Percentiles rank a stretch among this genome's conserved stretches.
Evolutionary conservation across 345 rosid species (phyloP).

Genomic region (Citrus mangshanensis): DNA sequence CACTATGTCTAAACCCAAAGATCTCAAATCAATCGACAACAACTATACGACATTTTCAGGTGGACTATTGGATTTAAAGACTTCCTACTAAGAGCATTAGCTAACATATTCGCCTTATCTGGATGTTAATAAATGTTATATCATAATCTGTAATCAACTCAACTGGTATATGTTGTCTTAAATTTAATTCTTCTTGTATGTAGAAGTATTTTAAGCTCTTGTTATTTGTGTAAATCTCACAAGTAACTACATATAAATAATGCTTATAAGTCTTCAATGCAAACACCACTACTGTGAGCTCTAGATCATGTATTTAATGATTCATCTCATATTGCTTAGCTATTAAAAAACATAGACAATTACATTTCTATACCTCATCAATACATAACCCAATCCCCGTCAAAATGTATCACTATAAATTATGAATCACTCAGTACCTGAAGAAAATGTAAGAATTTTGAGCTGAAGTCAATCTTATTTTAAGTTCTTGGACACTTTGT

Average conservation of each 20-base stretch:
- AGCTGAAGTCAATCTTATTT: not conserved
- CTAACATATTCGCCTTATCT: not conserved
- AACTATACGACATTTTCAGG: not conserved
- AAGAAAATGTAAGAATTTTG: not conserved
- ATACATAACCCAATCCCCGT: not conserved
- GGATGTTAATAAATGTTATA: not conserved
- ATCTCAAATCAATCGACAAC: not conserved
- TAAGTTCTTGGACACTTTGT: not conserved
- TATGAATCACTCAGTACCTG: not conserved
- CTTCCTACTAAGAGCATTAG: too few relatives aligned
- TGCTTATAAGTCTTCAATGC: not conserved
- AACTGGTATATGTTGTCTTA: not conserved
- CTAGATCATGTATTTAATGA: too few relatives aligned
- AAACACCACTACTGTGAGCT: not conserved
- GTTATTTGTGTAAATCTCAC: too few relatives aligned
- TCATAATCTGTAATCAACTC: too few relatives aligned
- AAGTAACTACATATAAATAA: too few relatives aligned
- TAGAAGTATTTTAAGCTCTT: not conserved
- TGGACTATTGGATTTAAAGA: not conserved
- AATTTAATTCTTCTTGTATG: too few relatives aligned
- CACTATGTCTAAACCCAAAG: not conserved
- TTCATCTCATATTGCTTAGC: too few relatives aligned
- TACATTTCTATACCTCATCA: not conserved
- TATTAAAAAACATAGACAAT: too few relatives aligned
- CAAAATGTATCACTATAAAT: not conserved